These are phyloP conservation scores for Verticillium klebahnii DNA, from an alignment of 2,329 filamentous ascomycete species.

Conservation along the genomic window DNA sequence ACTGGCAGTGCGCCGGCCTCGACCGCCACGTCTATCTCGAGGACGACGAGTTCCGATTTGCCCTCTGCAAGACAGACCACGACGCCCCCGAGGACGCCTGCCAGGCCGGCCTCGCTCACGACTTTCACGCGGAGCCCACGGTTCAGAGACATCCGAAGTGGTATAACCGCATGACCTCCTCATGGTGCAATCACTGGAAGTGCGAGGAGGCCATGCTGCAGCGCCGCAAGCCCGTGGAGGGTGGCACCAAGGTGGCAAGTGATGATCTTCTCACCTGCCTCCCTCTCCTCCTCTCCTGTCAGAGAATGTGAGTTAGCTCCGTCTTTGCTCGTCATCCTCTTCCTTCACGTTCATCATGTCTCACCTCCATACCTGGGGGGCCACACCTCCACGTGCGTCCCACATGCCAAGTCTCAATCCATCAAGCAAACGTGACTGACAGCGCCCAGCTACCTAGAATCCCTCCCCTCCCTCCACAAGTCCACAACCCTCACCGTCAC, in stretches of 20 bases:
- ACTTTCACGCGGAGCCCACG: conserved; percentile 1
- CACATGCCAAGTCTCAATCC: background rate
- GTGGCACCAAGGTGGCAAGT: background rate
- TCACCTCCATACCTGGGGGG: background rate
- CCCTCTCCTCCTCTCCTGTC: conserved; percentile 10
- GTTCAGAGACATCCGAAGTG: conserved; percentile 10
- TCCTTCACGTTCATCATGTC: background rate
- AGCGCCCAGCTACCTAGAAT: conserved; percentile 7
- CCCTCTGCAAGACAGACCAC: conserved; percentile 9
- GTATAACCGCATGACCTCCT: conserved; percentile 10
- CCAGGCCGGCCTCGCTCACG: conserved; percentile 5
- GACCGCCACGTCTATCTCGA: conserved; percentile 8
- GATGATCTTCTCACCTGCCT: conserved; percentile 2
- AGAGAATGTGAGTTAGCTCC: conserved; percentile 5
- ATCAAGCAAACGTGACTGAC: background rate
- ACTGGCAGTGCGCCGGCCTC: conserved; percentile 4
- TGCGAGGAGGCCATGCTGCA: conserved; percentile 10
- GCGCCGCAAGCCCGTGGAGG: background rate
- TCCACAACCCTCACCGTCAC: conserved; percentile 9
- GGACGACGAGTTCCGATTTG: background rate
- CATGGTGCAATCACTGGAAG: conserved; percentile 15
- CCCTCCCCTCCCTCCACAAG: conserved; percentile 4
- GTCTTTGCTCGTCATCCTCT: too few relatives aligned
- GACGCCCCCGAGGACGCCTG: conserved; percentile 9
- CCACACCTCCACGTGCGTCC: background rate